Evolutionary conservation across 768 basidiomycete genomes (phyloP).

Genomic region (Dioszegia hungarica): DNA sequence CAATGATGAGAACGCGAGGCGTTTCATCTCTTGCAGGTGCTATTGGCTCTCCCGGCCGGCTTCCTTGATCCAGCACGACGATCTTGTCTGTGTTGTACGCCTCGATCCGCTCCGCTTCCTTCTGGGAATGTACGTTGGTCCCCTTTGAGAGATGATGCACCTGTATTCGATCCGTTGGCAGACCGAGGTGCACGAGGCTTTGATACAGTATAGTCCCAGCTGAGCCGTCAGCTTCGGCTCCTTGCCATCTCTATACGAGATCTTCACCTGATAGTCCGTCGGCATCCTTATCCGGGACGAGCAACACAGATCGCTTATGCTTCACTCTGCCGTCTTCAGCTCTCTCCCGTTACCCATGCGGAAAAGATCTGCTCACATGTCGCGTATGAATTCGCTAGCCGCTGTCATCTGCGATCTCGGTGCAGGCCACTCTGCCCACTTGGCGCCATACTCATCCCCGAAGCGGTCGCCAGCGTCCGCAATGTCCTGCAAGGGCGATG

Average conservation of each 20-base stretch:
- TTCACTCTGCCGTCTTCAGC: slow-evolving; percentile 18
- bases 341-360: neutral
- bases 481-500: neutral
- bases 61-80: slow-evolving; percentile 55
- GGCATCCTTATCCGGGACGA: slow-evolving; percentile 56
- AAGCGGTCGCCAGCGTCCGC: slow-evolving; percentile 2
- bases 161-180: slow-evolving; percentile 39
- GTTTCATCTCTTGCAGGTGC: slow-evolving; percentile 9
- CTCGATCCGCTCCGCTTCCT: slow-evolving; percentile 46
- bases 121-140: slow-evolving; percentile 50
- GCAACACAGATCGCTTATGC: slow-evolving; percentile 37
- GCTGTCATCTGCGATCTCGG: slow-evolving; percentile 38
- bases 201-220: slow-evolving; percentile 51
- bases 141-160: slow-evolving; percentile 53
- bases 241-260: no score
- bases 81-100: slow-evolving; percentile 42
- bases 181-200: slow-evolving; percentile 51
- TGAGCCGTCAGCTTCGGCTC: neutral
- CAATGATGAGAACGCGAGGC: slow-evolving; percentile 50
- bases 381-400: slow-evolving; percentile 45
- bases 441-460: slow-evolving; percentile 20
- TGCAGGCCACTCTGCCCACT: slow-evolving; percentile 50
- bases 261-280: slow-evolving; percentile 48
- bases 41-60: slow-evolving; percentile 50
- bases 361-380: slow-evolving; percentile 46